Percentiles rank a stretch among this genome's conserved stretches.
Evolutionary conservation across 805 yeast species (phyloP).

Genomic region (Candida nitratophila): DNA sequence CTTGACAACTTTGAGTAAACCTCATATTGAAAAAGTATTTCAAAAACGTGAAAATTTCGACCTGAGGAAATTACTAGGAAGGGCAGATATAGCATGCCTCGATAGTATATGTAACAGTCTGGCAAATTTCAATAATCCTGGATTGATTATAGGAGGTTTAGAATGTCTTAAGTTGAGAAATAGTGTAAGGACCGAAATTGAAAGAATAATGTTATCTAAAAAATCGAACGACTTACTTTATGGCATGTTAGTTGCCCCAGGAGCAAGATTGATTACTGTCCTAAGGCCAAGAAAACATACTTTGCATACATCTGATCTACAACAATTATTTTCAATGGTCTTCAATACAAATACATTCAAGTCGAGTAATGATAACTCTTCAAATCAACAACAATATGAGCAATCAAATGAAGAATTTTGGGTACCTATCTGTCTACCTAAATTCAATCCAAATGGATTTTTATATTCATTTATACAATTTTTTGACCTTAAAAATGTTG

Average conservation of each 20-base stretch:
- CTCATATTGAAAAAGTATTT: conserved; percentile 65
- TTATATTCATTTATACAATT: conserved; percentile 73
- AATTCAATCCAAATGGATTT: conserved; percentile 84
- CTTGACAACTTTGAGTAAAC: conserved; percentile 76
- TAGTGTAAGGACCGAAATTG: conserved; percentile 50
- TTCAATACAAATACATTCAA: conserved; percentile 48
- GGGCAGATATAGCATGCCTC: conserved; percentile 66
- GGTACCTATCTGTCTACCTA: conserved; percentile 90
- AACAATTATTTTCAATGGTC: conserved; percentile 64
- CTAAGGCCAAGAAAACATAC: conserved; percentile 74
- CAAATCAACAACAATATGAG: background rate
- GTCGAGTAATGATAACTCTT: conserved; percentile 19
- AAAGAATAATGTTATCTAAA: conserved; percentile 42
- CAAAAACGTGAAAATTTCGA: conserved; percentile 73
- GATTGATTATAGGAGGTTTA: conserved; percentile 56
- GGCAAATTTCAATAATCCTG: conserved; percentile 44
- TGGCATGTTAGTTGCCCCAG: conserved; percentile 62
- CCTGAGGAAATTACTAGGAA: conserved; percentile 64
- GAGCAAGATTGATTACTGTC: conserved; percentile 59
- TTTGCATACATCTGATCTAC: conserved; percentile 75
- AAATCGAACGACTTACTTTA: conserved; percentile 57
- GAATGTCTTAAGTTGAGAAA: conserved; percentile 56
- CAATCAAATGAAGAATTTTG: conserved; percentile 66
- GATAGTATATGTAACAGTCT: conserved; percentile 55
- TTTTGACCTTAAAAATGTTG: conserved; percentile 31